Evolutionary conservation across 1,284 basidiomycete genomes (phyloP).

Genomic region (Ganoderma meredithae): DNA sequence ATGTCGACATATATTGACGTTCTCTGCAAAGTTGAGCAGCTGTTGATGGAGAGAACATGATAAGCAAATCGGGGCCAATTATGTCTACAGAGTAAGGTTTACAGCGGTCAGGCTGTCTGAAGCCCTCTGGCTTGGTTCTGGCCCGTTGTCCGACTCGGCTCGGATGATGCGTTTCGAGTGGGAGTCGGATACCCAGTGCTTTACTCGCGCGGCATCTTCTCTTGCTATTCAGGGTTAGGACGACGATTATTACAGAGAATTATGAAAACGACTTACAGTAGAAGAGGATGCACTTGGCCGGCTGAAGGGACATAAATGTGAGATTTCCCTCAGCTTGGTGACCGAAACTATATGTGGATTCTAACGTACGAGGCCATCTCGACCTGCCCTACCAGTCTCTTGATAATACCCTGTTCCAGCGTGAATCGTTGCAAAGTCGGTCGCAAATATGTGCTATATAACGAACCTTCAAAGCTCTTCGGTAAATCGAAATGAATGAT

Average conservation of each 20-base stretch:
- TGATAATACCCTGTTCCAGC: slow-evolving; percentile 79
- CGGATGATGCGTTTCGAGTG: slow-evolving; percentile 52
- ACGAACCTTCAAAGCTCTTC: slow-evolving; percentile 81
- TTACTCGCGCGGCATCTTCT: slow-evolving; percentile 72
- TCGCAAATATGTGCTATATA: not conserved
- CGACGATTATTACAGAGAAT: not conserved
- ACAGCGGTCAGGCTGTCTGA: slow-evolving; percentile 73
- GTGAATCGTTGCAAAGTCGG: not conserved
- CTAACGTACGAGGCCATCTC: slow-evolving; percentile 74
- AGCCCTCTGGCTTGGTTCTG: slow-evolving; percentile 71
- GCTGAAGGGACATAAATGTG: slow-evolving; percentile 48
- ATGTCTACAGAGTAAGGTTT: slow-evolving; percentile 32
- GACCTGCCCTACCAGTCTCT: slow-evolving; percentile 86
- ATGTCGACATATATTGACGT: slow-evolving; percentile 72
- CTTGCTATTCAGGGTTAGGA: slow-evolving; percentile 58
- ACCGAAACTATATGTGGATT: not conserved
- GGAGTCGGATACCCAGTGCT: slow-evolving; percentile 57
- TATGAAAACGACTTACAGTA: slow-evolving; percentile 66
- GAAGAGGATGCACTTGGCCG: slow-evolving; percentile 82
- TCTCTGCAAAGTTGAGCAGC: slow-evolving; percentile 77
- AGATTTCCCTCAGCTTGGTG: not conserved
- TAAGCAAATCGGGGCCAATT: not conserved
- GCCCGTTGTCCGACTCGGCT: slow-evolving; percentile 53
- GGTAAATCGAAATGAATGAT: slow-evolving; percentile 84
- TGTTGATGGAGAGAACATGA: slow-evolving; percentile 50